Conservation (phyloP, 2,329 filamentous ascomycete genomes). For the Shiraia sp. region DNA sequence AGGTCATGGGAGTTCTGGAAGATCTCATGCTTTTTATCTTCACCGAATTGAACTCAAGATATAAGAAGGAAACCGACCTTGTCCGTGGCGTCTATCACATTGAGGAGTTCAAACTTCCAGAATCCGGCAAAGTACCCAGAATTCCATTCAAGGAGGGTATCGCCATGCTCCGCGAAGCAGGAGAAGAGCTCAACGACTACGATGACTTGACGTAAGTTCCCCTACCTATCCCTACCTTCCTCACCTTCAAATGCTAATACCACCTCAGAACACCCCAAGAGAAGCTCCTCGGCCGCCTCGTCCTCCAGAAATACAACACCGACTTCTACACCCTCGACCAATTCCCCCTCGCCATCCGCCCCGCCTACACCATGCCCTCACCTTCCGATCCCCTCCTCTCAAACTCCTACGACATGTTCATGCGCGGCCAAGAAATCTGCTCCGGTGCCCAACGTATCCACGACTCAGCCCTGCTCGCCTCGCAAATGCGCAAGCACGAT, state of each 20-base stretch:
- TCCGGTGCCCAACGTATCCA: slow-evolving; percentile 70
- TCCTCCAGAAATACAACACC: slow-evolving; percentile 86
- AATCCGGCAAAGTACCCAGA: slow-evolving; percentile 73
- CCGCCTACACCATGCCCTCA: slow-evolving; percentile 87
- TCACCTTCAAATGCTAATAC: slow-evolving; percentile 7
- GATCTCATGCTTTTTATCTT: slow-evolving; percentile 79
- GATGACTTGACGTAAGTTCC: slow-evolving; percentile 68
- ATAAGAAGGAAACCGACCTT: slow-evolving; percentile 71
- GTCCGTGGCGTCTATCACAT: slow-evolving; percentile 74
- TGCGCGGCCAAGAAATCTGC: slow-evolving; percentile 71
- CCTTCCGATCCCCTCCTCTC: slow-evolving; percentile 51
- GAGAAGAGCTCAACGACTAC: slow-evolving; percentile 74
- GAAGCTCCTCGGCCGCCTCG: slow-evolving; percentile 83
- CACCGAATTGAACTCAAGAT: slow-evolving; percentile 69
- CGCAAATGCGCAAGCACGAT: slow-evolving; percentile 62
- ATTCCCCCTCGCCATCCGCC: slow-evolving; percentile 85
- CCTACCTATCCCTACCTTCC: neutral
- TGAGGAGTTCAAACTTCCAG: slow-evolving; percentile 75
- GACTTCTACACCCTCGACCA: slow-evolving; percentile 98
- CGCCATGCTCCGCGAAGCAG: slow-evolving; percentile 74
- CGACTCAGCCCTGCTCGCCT: slow-evolving; percentile 60
- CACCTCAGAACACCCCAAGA: slow-evolving; percentile 69
- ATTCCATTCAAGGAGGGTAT: slow-evolving; percentile 80
- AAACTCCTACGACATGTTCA: slow-evolving; percentile 72
- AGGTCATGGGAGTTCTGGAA: slow-evolving; percentile 74